Evolutionary conservation across 2,329 filamentous ascomycete genomes (phyloP), one percentile per base, ranked within the genome.

Genomic region (Cercospora zeina): DNA sequence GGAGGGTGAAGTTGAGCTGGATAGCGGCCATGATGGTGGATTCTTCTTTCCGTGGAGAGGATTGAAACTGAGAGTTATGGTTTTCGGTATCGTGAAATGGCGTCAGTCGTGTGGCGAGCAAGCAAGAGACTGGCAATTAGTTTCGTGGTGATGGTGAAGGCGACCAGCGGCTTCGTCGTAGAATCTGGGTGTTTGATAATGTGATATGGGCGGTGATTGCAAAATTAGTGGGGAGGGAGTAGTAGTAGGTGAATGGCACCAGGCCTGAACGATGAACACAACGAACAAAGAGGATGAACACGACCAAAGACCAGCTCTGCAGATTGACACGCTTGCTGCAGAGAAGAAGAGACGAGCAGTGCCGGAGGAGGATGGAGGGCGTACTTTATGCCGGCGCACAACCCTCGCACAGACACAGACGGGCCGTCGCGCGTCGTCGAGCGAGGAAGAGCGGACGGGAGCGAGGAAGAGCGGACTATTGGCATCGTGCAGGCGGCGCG

Each of bases 1-100:
- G 91, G 78, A 97, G 90, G 78, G 89, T 89, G 82, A 97, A 97
- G 76, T 92, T 93, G 71, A 96, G 88, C 82, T 97, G 93, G 80
- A 95, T 87, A 77, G 91, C 83, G 79, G 93, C 88, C 91, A 96
- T 96, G 66, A 64, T 69, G 60, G 24, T 47, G 64, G 59, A 62
- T 67, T 33, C 39, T 60, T 53, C 62, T 65, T 47, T 47, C 27
- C 42, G 49, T 33, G 19, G 49, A 34, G 49, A 51, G 47, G 30
- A 51, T 51, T 51, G 47, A 51, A 51, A 31, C 30, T 51, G 47
- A 30, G 24, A 34, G 62, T 65, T 70, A 61, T 67, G 56, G 61
- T 68, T 59, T 65, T 49, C 59, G 31, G 19, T 65, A 61, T 67
- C 61, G 36, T 65, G 60, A 60, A 63, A 69, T 66, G 57, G 63